Evolutionary conservation across 192 early-diverging fungal genomes (phyloP), one percentile per base, ranked within the genome.

Genomic region (Umbelopsis ramanniana): DNA sequence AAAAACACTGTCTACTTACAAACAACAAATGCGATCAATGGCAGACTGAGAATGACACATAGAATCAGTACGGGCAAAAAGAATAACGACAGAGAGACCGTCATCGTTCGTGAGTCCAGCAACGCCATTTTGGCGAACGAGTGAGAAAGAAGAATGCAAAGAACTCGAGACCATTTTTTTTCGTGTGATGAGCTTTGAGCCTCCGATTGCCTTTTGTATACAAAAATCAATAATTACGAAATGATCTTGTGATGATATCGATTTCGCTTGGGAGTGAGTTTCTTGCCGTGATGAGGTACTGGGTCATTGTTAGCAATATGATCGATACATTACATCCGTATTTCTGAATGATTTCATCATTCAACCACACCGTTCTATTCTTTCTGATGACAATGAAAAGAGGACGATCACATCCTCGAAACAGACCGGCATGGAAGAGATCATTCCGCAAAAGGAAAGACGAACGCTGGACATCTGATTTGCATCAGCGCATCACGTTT

Each of bases 81-180:
- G 67, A 81, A 74, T 50, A 81, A 54, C 8, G 73, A 81, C 21
- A 72, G 46, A 7, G 79, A 81, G 17, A 81, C 60, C 37, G 76
- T 72, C 15, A 77, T 5, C 21, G 79, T 81, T 21, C 68, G 69
- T 10, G 75, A 72, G 38, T 81, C 68, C 50, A 81, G 67, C 52
- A 57, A 68, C 21, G 66, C 55, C 69, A 71, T 79, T 1, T n/a
- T 63, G 57, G 57, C 57, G 57, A 29, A 29, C 29, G 29, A 63
- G 12, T 63, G 17, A 37, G 57, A 17, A 29, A 37, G 55, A 35
- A 60, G 17, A 63, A 37, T 7, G 26, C 15, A 63, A 37, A 63
- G 26, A 33, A 12, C 17, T 11, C 6, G 24, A 29, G 26, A 19
- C 29, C 35, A 29, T 15, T 37, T 29, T 29, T 37, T 63, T 63